Conservation (phyloP, 2,329 filamentous ascomycete genomes). For the Penicillium thymicola region DNA sequence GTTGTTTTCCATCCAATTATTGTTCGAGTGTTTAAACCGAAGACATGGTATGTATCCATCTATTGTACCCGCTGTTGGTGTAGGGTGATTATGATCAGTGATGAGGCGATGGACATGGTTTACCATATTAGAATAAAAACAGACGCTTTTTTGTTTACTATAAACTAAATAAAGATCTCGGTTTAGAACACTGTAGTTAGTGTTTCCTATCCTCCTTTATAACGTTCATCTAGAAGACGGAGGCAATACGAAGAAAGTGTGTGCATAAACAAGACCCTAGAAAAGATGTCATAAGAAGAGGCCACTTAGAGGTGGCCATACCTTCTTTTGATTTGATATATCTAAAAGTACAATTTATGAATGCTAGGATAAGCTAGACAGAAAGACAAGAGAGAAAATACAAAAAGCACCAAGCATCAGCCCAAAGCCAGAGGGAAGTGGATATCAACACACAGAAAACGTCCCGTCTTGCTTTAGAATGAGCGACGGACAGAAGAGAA, state of each 20-base stretch:
- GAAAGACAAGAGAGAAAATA: slow-evolving; percentile 14
- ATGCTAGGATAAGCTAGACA: slow-evolving; percentile 12
- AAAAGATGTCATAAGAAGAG: not conserved
- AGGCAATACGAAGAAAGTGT: not conserved
- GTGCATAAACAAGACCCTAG: not conserved
- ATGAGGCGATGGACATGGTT: not conserved
- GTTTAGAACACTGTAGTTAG: not conserved
- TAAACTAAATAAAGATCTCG: not conserved
- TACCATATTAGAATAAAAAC: not conserved
- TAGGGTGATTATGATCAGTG: not conserved
- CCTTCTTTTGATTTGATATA: slow-evolving; percentile 16
- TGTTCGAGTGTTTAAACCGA: not conserved
- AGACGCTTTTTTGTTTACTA: not conserved
- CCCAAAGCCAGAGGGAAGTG: slow-evolving; percentile 10
- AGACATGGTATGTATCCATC: not conserved
- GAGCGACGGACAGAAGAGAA: not conserved
- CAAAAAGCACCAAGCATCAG: slow-evolving; percentile 15
- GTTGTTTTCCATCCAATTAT: not conserved
- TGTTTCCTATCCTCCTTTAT: not conserved
- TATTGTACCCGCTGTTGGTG: not conserved
- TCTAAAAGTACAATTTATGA: slow-evolving; percentile 31
- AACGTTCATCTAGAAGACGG: too few species aligned
- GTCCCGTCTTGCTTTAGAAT: slow-evolving; percentile 7
- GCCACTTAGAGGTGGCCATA: slow-evolving; percentile 3
- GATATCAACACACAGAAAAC: slow-evolving; percentile 15